phyloP scores from a whole-genome alignment of 148 eudicot species.

The Vaccinium corymbosum region DNA sequence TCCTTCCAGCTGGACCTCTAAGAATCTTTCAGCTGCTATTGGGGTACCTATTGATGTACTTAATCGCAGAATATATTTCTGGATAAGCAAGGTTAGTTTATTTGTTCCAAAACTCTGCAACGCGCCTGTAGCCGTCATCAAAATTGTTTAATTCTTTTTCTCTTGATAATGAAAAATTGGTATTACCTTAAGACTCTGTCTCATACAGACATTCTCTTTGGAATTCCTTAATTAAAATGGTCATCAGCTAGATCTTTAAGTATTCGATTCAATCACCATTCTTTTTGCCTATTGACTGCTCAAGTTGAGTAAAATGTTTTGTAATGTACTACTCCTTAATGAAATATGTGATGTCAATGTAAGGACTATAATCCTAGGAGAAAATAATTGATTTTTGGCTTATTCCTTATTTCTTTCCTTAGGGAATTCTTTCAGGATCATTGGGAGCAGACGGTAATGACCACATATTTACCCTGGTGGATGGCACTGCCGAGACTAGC shows the following conservation, averaged over 20 bases:
- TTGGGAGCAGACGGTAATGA: slow-evolving; percentile 45
- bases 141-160: not conserved
- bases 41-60: slow-evolving; percentile 83
- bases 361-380: not conserved
- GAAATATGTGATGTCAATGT: not conserved
- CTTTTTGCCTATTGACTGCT: not conserved
- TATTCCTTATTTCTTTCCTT: slow-evolving; percentile 13
- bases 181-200: not conserved
- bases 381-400: not conserved
- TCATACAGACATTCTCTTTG: not conserved
- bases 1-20: slow-evolving; percentile 76
- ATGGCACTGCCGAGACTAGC: slow-evolving; percentile 46
- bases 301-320: not conserved
- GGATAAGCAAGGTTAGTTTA: slow-evolving; percentile 85
- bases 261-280: not conserved
- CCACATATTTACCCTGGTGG: slow-evolving; percentile 68
- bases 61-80: slow-evolving; percentile 72
- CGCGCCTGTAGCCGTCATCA: not conserved
- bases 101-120: slow-evolving; percentile 3
- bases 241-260: not conserved
- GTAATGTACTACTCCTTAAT: not conserved
- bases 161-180: not conserved
- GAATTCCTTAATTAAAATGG: not conserved
- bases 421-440: slow-evolving; percentile 84
- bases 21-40: slow-evolving; percentile 80